These are phyloP conservation scores for Candida maris DNA, from an alignment of 805 yeast genomes.

Conservation along the genomic window DNA sequence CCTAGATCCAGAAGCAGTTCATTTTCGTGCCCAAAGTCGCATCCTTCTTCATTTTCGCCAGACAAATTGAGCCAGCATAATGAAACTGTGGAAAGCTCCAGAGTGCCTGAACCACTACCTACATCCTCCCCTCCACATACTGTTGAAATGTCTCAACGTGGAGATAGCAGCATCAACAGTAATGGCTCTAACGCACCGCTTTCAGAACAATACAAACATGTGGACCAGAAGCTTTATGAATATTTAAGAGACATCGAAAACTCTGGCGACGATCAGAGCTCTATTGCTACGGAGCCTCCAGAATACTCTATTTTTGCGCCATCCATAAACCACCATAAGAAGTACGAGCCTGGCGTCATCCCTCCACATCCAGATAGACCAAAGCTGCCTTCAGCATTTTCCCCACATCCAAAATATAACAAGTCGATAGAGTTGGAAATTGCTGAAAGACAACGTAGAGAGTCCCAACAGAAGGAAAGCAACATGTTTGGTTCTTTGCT, in stretches of 20 bases:
- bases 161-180: no score
- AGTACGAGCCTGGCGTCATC: slow-evolving; percentile 39
- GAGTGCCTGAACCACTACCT: no score
- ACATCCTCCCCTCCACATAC: no score
- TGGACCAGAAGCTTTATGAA: slow-evolving; percentile 45
- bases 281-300: slow-evolving; percentile 2
- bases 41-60: no score
- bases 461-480: slow-evolving; percentile 16
- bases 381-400: slow-evolving; percentile 47
- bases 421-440: slow-evolving; percentile 24
- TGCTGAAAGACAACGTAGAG: slow-evolving; percentile 16
- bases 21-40: no score
- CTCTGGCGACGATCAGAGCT: slow-evolving; percentile 1
- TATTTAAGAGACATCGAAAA: slow-evolving; percentile 36
- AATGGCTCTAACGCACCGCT: no score
- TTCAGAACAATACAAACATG: slow-evolving; percentile 24
- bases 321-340: slow-evolving; percentile 22
- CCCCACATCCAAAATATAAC: slow-evolving; percentile 28
- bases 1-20: slow-evolving; percentile 11
- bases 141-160: no score
- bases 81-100: no score
- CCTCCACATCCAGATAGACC: slow-evolving; percentile 51
- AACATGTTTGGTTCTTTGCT: slow-evolving; percentile 31
- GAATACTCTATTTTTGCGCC: slow-evolving; percentile 24
- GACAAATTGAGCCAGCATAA: no score